Percentiles rank a stretch among this genome's conserved stretches.
These are phyloP conservation scores for Musa beccarii DNA, from an alignment of 176 grass and related monocot genomes.

Conservation along the genomic window DNA sequence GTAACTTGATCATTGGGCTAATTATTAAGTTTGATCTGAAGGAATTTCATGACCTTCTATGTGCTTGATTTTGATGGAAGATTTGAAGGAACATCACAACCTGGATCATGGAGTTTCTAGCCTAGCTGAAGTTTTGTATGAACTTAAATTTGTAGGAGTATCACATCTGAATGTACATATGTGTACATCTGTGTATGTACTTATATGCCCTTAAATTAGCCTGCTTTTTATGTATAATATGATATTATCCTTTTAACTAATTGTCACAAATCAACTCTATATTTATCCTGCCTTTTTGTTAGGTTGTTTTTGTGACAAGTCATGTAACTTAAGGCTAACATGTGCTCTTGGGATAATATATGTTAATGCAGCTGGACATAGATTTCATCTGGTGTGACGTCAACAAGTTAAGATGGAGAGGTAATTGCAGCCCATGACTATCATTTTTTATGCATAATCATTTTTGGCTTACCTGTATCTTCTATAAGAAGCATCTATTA, in stretches of 20 bases:
- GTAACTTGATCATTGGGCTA: too few relatives aligned
- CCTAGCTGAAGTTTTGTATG: too few relatives aligned
- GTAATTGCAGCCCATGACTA: constrained; percentile 25
- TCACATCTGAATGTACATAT: too few relatives aligned
- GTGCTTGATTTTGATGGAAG: too few relatives aligned
- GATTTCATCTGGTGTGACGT: constrained; percentile 87
- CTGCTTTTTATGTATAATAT: not conserved
- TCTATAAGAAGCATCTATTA: not conserved
- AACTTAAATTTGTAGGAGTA: too few relatives aligned
- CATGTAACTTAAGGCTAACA: not conserved
- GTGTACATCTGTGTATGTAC: not conserved
- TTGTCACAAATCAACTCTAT: not conserved
- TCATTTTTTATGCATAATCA: constrained; percentile 1
- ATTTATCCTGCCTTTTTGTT: not conserved
- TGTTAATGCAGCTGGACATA: constrained; percentile 75
- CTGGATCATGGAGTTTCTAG: too few relatives aligned
- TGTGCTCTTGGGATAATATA: constrained; percentile 20
- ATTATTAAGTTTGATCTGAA: too few relatives aligned
- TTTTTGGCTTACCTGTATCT: not conserved
- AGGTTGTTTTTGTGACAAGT: not conserved
- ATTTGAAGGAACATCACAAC: too few relatives aligned
- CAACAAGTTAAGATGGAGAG: constrained; percentile 70
- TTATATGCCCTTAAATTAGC: not conserved
- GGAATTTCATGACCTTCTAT: too few relatives aligned
- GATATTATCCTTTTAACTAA: not conserved